Base-by-base conservation (phyloP, 2,329 filamentous ascomycete species). In the Sporothrix dimorphospora region DNA sequence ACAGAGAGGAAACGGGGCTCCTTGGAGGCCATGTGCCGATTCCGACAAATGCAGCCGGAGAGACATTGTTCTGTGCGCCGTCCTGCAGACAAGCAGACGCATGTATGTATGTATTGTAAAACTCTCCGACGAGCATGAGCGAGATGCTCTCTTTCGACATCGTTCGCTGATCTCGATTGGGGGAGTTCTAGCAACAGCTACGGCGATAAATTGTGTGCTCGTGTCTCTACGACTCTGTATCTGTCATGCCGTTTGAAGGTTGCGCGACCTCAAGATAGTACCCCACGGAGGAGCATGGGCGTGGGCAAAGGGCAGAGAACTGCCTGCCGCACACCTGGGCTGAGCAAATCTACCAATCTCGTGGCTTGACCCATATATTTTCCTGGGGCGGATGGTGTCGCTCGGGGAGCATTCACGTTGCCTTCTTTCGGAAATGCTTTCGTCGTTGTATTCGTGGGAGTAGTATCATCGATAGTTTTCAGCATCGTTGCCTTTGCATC, bases 281-380 rank as follows among this genome's bases (percentile, higher is more conserved):
- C 51, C 42, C 51, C 51, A 27, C 51, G 51, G 24, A 55, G 51
- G 51, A 34, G 30, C 30, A 6, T 34, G 30, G 30, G 30, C 30
- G 30, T 34, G 30, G 30, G 30, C 30, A 34, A 34, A 3, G 30
- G 3, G 30, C 30, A 34, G 6, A 34, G 6, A 55, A 55, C 30
- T 55, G 53, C 53, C 53, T 55, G 53, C 53, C 53, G 53, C 53
- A 27, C 14, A 30, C 8, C 53, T 53, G 49, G 53, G 53, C 53
- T 55, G 53, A 24, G 45, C 14, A 14, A 55, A 55, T 55, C 53
- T 55, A 16, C 53, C 53, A 55, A 55, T 55, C 24, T 30, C 5
- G 53, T 55, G 53, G 53, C 53, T 55, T 55, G 53, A 27, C 9
- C 14, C 53, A 11, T 24, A 19, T 27, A 19, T 55, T 55, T 55